These are phyloP conservation scores for Phyllosticta citribraziliensis DNA, from an alignment of 2,329 filamentous ascomycete species.

Conservation along the genomic window DNA sequence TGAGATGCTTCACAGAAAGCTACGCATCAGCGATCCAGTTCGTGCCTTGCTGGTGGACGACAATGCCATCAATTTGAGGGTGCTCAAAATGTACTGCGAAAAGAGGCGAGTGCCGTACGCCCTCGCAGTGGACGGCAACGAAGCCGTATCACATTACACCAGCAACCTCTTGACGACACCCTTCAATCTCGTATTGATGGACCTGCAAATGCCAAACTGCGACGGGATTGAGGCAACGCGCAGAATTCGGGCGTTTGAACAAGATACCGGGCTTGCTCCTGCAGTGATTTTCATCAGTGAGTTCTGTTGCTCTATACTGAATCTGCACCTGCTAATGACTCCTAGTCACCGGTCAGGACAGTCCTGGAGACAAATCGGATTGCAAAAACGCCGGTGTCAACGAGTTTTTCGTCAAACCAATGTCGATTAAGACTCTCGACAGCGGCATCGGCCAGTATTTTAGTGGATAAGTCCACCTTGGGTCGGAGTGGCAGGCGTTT, in stretches of 20 bases:
- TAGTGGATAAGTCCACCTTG: neutral
- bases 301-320: neutral
- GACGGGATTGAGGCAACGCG: slow-evolving; percentile 32
- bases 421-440: slow-evolving; percentile 21
- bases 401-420: slow-evolving; percentile 30
- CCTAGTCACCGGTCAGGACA: slow-evolving; percentile 26
- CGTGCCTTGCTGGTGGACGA: slow-evolving; percentile 37
- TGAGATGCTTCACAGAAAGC: neutral
- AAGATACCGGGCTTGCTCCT: neutral
- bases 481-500: neutral
- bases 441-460: slow-evolving; percentile 5
- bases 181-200: slow-evolving; percentile 35
- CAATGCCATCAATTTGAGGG: slow-evolving; percentile 40
- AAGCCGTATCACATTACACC: slow-evolving; percentile 33
- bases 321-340: neutral
- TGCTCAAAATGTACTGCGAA: slow-evolving; percentile 39
- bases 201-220: slow-evolving; percentile 36
- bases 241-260: slow-evolving; percentile 30
- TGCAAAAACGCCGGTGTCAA: slow-evolving; percentile 27
- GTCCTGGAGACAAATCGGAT: slow-evolving; percentile 24
- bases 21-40: slow-evolving; percentile 1
- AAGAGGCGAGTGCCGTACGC: slow-evolving; percentile 34
- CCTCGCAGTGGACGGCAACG: slow-evolving; percentile 34
- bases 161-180: slow-evolving; percentile 18
- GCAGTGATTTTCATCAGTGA: slow-evolving; percentile 25